Evolutionary conservation across 352 stramenopile genomes (phyloP).

Genomic region (Globisporangium echinulatum): DNA sequence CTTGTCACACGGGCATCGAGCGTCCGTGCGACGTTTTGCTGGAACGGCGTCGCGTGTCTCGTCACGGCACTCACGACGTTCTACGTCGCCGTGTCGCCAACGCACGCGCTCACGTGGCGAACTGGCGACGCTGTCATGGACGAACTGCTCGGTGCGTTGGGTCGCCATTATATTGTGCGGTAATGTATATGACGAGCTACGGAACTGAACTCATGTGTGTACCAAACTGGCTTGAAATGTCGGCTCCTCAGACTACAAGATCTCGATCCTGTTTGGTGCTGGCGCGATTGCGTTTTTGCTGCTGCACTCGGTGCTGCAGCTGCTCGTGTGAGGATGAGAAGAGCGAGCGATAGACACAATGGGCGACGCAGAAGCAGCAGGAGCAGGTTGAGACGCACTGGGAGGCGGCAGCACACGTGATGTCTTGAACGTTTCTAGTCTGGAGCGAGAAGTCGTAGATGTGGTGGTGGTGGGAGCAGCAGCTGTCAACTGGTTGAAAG

Average conservation of each 20-base stretch:
- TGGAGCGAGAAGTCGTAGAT: too few species aligned
- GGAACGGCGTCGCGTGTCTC: slow-evolving; percentile 60
- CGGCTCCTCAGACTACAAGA: slow-evolving; percentile 66
- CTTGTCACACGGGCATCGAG: slow-evolving; percentile 26
- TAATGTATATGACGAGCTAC: not conserved
- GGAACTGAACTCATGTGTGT: too few species aligned
- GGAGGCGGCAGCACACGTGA: too few species aligned
- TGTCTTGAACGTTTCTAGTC: too few species aligned
- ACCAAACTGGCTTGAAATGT: slow-evolving; percentile 1
- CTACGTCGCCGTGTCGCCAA: slow-evolving; percentile 52
- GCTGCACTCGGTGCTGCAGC: slow-evolving; percentile 49
- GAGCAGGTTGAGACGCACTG: too few species aligned
- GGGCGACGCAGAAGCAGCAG: too few species aligned
- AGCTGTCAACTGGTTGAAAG: too few species aligned
- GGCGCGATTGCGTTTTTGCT: slow-evolving; percentile 60
- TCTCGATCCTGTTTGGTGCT: slow-evolving; percentile 60
- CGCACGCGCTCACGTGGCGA: slow-evolving; percentile 56
- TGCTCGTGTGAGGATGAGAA: slow-evolving; percentile 5
- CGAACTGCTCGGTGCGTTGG: slow-evolving; percentile 57
- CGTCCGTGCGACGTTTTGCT: slow-evolving; percentile 56
- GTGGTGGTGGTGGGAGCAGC: too few species aligned
- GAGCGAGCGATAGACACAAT: not conserved
- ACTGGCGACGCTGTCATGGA: slow-evolving; percentile 48
- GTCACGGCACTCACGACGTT: slow-evolving; percentile 45
- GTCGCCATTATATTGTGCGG: not conserved